phyloP scores from a whole-genome alignment of 768 basidiomycete genomes.

The Xerocomellus chrysenteron region DNA sequence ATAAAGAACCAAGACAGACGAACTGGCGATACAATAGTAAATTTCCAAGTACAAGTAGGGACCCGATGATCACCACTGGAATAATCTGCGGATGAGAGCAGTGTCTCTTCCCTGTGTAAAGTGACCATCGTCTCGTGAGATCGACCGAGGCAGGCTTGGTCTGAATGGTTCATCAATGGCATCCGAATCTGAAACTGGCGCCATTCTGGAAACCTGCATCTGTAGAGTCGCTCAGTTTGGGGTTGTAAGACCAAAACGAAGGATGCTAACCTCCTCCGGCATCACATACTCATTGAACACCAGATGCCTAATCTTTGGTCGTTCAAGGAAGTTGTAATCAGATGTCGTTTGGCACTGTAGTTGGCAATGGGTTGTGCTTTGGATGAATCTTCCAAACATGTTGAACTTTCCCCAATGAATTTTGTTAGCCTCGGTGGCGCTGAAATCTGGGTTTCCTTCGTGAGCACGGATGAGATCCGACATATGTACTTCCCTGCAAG shows the following conservation, averaged over 20 bases:
- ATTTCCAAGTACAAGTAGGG: constrained; percentile 20
- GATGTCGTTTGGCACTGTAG: constrained; percentile 59
- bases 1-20: constrained; percentile 28
- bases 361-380: constrained; percentile 76
- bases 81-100: constrained; percentile 49
- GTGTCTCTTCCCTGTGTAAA: constrained; percentile 39
- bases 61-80: constrained; percentile 39
- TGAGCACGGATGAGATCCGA: constrained; percentile 87
- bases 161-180: constrained; percentile 43
- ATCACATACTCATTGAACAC: constrained; percentile 60
- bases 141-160: constrained; percentile 32
- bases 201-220: constrained; percentile 68
- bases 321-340: constrained; percentile 64
- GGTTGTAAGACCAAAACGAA: background rate
- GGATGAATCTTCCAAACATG: constrained; percentile 86
- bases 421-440: constrained; percentile 59
- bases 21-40: constrained; percentile 30
- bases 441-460: constrained; percentile 77
- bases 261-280: constrained; percentile 59
- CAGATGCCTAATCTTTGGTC: constrained; percentile 52
- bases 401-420: constrained; percentile 98
- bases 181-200: constrained; percentile 45
- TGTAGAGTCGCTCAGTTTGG: constrained; percentile 26
- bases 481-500: constrained; percentile 82
- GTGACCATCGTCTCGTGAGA: constrained; percentile 32